A percentile compares a stretch with the other conserved stretches of the same genome.
These are phyloP conservation scores for Pseudogymnoascus sp. DNA, from an alignment of 2,329 filamentous ascomycete genomes.

Conservation along the genomic window DNA sequence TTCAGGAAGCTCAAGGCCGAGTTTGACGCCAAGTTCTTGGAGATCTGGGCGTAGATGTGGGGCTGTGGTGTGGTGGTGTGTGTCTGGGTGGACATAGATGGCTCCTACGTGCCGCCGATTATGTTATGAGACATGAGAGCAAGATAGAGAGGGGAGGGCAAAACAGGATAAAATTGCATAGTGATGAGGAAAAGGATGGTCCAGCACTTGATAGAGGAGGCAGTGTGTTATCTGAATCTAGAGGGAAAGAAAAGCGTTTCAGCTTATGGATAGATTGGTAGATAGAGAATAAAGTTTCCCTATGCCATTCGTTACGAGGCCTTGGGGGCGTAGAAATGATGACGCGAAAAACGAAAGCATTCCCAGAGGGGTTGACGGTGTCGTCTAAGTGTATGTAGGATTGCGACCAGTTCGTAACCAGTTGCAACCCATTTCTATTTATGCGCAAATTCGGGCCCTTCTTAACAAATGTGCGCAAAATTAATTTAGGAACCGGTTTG, in stretches of 20 bases:
- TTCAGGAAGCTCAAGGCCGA: slow-evolving; percentile 51
- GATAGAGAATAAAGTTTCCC: not conserved
- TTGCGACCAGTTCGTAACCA: not conserved
- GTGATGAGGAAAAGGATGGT: not conserved
- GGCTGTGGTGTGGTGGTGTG: slow-evolving; percentile 13
- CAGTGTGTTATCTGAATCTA: not conserved
- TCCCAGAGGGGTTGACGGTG: not conserved
- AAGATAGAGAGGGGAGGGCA: not conserved
- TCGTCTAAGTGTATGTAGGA: too few relatives aligned
- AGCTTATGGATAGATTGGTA: not conserved
- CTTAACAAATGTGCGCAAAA: not conserved
- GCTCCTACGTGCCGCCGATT: not conserved
- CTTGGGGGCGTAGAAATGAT: too few relatives aligned
- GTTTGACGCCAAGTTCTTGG: slow-evolving; percentile 58
- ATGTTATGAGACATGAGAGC: not conserved
- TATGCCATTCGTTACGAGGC: not conserved
- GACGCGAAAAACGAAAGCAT: not conserved
- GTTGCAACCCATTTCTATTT: not conserved
- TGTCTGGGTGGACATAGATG: not conserved
- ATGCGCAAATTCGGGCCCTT: not conserved
- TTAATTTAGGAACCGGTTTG: not conserved
- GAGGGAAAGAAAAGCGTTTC: not conserved
- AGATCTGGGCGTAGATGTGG: slow-evolving; percentile 47
- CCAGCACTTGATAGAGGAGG: not conserved
- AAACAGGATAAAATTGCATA: slow-evolving; percentile 2